Conservation (phyloP, 176 grass and related monocot genomes). For the Lolium perenne region DNA sequence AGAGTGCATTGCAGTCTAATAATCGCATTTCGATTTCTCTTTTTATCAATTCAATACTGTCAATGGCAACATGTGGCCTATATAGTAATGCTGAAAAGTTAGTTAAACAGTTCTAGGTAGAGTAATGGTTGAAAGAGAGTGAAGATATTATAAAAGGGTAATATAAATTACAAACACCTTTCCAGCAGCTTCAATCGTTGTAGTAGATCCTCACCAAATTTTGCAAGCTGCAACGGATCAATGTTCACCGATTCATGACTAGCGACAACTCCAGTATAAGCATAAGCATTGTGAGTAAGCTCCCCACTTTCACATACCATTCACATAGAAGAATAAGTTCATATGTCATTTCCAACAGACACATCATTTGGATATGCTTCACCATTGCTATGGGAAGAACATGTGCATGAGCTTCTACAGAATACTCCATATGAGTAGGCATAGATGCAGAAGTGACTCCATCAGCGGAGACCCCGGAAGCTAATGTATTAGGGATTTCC, state of each 20-base stretch:
- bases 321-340: slow-evolving; percentile 53
- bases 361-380: slow-evolving; percentile 54
- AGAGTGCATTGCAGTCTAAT: slow-evolving; percentile 78
- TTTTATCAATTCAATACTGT: slow-evolving; percentile 58
- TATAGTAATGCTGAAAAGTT: slow-evolving; percentile 13
- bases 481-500: slow-evolving; percentile 72
- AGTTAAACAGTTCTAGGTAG: slow-evolving; percentile 27
- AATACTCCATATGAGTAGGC: slow-evolving; percentile 45
- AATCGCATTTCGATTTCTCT: slow-evolving; percentile 84
- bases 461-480: slow-evolving; percentile 44
- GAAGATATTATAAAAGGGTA: slow-evolving; percentile 24
- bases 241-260: slow-evolving; percentile 57
- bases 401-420: slow-evolving; percentile 45
- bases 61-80: slow-evolving; percentile 46
- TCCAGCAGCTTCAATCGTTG: slow-evolving; percentile 72
- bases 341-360: slow-evolving; percentile 42
- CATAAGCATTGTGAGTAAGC: slow-evolving; percentile 56
- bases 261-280: slow-evolving; percentile 37
- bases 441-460: slow-evolving; percentile 39
- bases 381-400: slow-evolving; percentile 41
- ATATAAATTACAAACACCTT: slow-evolving; percentile 49
- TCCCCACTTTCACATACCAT: slow-evolving; percentile 40
- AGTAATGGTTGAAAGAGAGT: slow-evolving; percentile 6
- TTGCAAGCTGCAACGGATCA: slow-evolving; percentile 79
- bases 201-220: slow-evolving; percentile 78